Evolutionary conservation across 2,329 filamentous ascomycete species (phyloP).

Genomic region (Botrytis tulipae): DNA sequence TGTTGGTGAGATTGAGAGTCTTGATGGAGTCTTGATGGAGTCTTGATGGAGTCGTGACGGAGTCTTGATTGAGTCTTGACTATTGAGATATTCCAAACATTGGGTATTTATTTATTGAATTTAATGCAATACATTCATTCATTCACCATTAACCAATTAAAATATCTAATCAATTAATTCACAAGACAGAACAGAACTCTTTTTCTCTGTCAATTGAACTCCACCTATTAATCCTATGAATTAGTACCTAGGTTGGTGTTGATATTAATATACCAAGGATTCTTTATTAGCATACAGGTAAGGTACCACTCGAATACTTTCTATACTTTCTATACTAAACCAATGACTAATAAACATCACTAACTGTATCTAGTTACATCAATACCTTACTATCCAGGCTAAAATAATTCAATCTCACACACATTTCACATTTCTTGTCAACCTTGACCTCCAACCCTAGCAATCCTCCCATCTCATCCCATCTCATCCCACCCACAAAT

Average conservation of each 20-base stretch:
- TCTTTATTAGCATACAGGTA: background rate
- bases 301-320: no score
- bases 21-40: background rate
- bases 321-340: background rate
- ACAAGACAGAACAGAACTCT: background rate
- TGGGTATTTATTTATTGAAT: background rate
- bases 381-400: background rate
- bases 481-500: background rate
- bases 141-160: background rate
- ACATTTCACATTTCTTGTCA: background rate
- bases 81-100: background rate
- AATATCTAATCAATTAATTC: background rate
- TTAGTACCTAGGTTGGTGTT: background rate
- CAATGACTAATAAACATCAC: rapidly evolving
- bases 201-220: background rate
- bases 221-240: background rate
- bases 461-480: background rate
- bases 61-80: background rate
- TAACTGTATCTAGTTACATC: background rate
- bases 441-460: background rate
- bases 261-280: background rate
- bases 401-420: background rate
- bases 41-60: background rate
- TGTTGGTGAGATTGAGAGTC: background rate
- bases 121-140: background rate